Percentiles rank a stretch among this genome's conserved stretches.
These are phyloP conservation scores for Euphrasia arctica DNA, from an alignment of 305 asterid genomes.

Conservation along the genomic window DNA sequence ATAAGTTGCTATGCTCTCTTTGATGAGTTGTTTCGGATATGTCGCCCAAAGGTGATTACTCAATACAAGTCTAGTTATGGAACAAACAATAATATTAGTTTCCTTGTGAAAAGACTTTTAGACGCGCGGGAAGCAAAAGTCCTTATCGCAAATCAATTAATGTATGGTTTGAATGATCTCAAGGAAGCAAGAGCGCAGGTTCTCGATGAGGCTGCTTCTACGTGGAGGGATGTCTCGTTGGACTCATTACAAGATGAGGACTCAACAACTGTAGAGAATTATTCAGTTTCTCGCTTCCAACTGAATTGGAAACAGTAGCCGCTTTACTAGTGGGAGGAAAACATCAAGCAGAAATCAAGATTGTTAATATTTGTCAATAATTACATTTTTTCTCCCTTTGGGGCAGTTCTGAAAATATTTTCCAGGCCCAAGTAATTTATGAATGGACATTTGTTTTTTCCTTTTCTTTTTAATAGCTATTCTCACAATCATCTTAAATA, in stretches of 20 bases:
- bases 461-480: too few relatives aligned
- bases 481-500: too few relatives aligned
- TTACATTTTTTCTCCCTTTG: too few relatives aligned
- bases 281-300: too few relatives aligned
- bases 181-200: slow-evolving; percentile 11
- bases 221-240: neutral
- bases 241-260: neutral
- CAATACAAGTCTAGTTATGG: neutral
- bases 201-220: neutral
- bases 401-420: too few relatives aligned
- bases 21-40: slow-evolving; percentile 17
- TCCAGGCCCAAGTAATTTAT: too few relatives aligned
- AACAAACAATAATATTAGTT: neutral
- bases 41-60: slow-evolving; percentile 22
- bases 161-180: neutral
- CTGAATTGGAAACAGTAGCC: too few relatives aligned
- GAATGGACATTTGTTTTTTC: too few relatives aligned
- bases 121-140: neutral
- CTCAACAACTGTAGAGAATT: too few relatives aligned
- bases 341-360: too few relatives aligned
- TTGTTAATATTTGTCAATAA: too few relatives aligned
- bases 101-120: slow-evolving; percentile 6
- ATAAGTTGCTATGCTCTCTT: slow-evolving; percentile 3
- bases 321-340: too few relatives aligned
- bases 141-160: neutral